Evolutionary conservation across 1,139 yeast species (phyloP).

Genomic region (Blastobotrys serpentis): DNA sequence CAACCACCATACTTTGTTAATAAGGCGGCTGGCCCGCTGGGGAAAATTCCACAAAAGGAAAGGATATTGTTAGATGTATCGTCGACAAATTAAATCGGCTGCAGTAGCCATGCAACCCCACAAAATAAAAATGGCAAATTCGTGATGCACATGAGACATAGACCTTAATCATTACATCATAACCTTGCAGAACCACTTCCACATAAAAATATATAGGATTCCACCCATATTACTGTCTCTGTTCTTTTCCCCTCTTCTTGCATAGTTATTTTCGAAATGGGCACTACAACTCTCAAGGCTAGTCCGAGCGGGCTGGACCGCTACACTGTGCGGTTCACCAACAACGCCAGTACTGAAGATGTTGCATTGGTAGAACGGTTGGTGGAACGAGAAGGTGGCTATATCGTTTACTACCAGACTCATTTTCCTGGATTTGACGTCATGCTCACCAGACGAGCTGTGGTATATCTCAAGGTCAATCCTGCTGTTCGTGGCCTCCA

Average conservation of each 20-base stretch:
- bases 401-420: conserved; percentile 10
- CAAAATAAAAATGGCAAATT: background rate
- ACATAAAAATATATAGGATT: no score
- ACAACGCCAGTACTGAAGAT: conserved; percentile 10
- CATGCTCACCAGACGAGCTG: conserved; percentile 14
- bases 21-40: no score
- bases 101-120: background rate
- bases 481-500: conserved; percentile 10
- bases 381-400: conserved; percentile 14
- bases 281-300: conserved; percentile 2
- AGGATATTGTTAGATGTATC: no score
- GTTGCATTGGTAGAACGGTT: conserved; percentile 13
- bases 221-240: no score
- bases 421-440: conserved; percentile 13
- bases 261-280: no score
- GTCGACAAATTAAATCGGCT: background rate
- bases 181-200: no score
- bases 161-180: background rate
- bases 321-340: conserved; percentile 12
- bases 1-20: no score
- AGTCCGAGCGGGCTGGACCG: conserved; percentile 12
- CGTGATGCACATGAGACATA: background rate
- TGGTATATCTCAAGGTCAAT: conserved; percentile 14
- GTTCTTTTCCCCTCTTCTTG: no score
- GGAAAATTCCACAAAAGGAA: no score